phyloP scores from a whole-genome alignment of 805 yeast genomes.

The Phaffomyces opuntiae region DNA sequence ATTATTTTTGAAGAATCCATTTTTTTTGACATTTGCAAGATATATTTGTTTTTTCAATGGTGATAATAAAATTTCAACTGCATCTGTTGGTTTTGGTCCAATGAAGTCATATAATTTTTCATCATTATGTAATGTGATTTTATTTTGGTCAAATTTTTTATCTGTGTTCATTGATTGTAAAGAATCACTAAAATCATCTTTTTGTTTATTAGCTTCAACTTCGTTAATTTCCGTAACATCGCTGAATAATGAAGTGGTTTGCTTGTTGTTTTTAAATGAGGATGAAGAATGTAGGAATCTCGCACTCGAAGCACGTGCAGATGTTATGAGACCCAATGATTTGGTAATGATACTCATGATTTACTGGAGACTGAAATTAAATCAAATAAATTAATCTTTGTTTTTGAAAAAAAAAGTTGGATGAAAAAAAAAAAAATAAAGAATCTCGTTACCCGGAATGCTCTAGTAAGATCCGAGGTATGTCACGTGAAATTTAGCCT shows the following conservation, averaged over 20 bases:
- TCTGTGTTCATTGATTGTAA: constrained; percentile 19
- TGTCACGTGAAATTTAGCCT: no score
- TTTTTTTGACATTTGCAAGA: constrained; percentile 46
- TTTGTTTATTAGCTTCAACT: constrained; percentile 10
- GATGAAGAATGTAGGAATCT: constrained; percentile 1
- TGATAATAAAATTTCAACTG: constrained; percentile 50
- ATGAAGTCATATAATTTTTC: constrained; percentile 39
- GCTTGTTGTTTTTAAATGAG: not conserved
- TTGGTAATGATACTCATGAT: constrained; percentile 2
- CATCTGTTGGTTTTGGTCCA: constrained; percentile 43
- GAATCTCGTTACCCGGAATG: no score
- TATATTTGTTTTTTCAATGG: constrained; percentile 69
- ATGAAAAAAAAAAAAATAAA: no score
- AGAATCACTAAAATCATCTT: constrained; percentile 19
- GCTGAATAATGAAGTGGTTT: constrained; percentile 17
- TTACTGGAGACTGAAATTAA: no score
- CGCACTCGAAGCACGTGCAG: not conserved
- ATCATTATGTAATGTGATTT: constrained; percentile 29
- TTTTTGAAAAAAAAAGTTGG: no score
- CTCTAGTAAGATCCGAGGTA: no score
- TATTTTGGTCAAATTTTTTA: constrained; percentile 15
- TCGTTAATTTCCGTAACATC: constrained; percentile 18
- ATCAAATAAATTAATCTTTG: no score
- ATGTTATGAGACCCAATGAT: constrained; percentile 4
- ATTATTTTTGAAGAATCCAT: constrained; percentile 63